These are phyloP conservation scores for Orobanche coerulescens DNA, from an alignment of 257 asterid genomes.

Conservation along the genomic window DNA sequence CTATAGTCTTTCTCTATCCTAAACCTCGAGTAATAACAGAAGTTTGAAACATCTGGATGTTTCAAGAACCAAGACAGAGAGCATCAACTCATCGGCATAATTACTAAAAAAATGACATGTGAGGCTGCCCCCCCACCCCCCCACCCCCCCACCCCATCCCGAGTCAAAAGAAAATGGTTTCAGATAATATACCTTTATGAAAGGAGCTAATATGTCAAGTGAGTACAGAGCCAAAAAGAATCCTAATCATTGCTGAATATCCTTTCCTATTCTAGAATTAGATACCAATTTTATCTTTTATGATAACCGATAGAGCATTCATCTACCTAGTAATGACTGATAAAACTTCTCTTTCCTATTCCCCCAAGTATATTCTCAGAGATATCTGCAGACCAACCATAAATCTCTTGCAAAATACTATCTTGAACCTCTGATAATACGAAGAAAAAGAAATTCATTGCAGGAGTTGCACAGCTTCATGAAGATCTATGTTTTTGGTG, in stretches of 20 bases:
- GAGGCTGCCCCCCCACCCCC: too few relatives aligned
- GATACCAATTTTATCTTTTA: too few relatives aligned
- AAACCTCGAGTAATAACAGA: not conserved
- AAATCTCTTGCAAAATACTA: not conserved
- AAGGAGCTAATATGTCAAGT: too few relatives aligned
- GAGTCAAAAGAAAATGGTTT: too few relatives aligned
- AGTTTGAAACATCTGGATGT: not conserved
- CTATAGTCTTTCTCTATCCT: too few relatives aligned
- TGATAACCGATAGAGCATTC: too few relatives aligned
- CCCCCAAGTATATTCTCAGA: not conserved
- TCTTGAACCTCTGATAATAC: not conserved
- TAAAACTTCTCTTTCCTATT: constrained; percentile 17
- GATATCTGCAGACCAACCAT: not conserved
- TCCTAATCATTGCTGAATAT: not conserved
- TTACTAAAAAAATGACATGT: not conserved
- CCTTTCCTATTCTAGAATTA: not conserved
- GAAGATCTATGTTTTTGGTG: too few relatives aligned
- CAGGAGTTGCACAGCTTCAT: not conserved
- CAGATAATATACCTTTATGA: too few relatives aligned
- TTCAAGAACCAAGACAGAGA: not conserved
- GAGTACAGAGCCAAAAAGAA: too few relatives aligned
- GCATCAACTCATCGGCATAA: constrained; percentile 6
- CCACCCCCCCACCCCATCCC: too few relatives aligned
- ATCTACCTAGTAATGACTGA: too few relatives aligned
- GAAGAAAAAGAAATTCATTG: not conserved